These are phyloP conservation scores for Actinidia arguta DNA, from an alignment of 179 eudicot genomes.

Conservation along the genomic window DNA sequence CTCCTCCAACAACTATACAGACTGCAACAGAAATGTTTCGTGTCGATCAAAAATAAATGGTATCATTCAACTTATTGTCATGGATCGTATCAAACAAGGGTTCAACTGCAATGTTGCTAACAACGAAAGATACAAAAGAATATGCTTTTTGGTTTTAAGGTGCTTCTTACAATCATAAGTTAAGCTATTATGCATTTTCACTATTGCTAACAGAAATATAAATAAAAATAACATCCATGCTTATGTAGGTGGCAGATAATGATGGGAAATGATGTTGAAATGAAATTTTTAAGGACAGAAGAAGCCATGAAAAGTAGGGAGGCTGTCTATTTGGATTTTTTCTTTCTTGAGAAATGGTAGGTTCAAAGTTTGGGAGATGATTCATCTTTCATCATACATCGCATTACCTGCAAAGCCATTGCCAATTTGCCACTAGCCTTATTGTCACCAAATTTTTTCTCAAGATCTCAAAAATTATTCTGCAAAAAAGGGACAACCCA, in stretches of 20 bases:
- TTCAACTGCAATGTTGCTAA: neutral
- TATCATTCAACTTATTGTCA: neutral
- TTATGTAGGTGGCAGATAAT: neutral
- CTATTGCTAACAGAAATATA: neutral
- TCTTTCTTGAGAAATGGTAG: neutral
- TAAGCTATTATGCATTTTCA: neutral
- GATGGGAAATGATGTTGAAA: neutral
- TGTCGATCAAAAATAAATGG: neutral
- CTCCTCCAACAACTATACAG: neutral
- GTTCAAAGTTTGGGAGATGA: neutral
- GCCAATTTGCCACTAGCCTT: too few species aligned
- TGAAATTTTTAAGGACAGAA: neutral
- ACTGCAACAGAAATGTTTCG: neutral
- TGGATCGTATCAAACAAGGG: neutral
- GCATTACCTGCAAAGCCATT: neutral
- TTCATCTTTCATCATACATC: neutral
- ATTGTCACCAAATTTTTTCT: neutral
- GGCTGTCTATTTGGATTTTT: constrained; percentile 2
- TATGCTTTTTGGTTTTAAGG: neutral
- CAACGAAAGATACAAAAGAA: neutral
- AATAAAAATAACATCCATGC: neutral
- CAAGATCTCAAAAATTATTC: neutral
- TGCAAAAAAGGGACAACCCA: too few species aligned
- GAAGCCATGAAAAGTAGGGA: neutral
- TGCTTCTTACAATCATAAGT: neutral